Evolutionary conservation across 208 protist genomes (phyloP).

Genomic region (Leishmania lainsoni): DNA sequence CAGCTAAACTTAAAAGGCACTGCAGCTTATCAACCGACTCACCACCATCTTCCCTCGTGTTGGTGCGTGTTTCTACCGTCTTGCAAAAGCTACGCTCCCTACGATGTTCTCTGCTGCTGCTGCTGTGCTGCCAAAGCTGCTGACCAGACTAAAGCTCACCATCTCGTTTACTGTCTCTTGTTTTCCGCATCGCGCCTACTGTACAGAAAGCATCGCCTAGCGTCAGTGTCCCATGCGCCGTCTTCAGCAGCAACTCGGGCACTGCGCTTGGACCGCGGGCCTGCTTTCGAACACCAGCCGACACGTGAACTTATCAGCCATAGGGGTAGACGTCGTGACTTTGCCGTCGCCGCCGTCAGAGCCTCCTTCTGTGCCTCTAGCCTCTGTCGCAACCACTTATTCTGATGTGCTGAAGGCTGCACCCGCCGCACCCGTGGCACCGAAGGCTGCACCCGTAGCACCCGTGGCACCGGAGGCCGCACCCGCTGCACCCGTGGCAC

Average conservation of each 20-base stretch:
- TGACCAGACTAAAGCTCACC: not conserved
- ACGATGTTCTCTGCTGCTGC: not conserved
- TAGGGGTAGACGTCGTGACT: not conserved
- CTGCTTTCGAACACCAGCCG: not conserved
- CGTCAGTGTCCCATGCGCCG: not conserved
- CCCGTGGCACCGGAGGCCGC: not conserved
- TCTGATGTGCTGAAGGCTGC: not conserved
- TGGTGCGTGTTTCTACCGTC: not conserved
- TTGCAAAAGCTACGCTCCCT: not conserved
- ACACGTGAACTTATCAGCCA: not conserved
- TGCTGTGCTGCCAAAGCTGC: not conserved
- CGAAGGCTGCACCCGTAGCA: not conserved
- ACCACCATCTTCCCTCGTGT: not conserved
- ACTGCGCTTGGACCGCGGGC: not conserved
- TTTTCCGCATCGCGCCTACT: not conserved
- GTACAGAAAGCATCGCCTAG: not conserved
- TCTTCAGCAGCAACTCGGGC: constrained; percentile 1
- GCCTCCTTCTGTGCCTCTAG: not conserved
- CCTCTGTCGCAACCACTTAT: not conserved
- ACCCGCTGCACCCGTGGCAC: not conserved
- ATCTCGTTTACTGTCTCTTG: not conserved
- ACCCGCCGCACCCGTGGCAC: not conserved
- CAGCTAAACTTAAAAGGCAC: not conserved
- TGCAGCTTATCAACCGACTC: not conserved
- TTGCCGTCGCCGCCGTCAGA: not conserved